Percentiles rank a stretch among this genome's conserved stretches.
Conservation (phyloP, 1,284 basidiomycete genomes). For the Chalciporus sp. region DNA sequence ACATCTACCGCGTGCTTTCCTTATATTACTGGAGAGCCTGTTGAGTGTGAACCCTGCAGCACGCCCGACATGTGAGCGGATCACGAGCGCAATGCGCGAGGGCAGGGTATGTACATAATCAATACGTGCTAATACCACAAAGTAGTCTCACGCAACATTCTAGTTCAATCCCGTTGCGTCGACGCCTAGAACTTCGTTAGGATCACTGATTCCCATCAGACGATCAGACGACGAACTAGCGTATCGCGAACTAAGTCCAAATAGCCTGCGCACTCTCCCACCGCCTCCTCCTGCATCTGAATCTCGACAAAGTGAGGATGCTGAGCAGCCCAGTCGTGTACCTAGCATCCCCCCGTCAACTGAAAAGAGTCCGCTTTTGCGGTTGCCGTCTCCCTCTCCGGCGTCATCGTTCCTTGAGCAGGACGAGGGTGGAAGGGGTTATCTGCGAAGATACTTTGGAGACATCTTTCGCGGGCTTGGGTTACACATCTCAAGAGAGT, state of each 20-base stretch:
- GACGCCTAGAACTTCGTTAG: conserved; percentile 7
- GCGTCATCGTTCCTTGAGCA: conserved; percentile 6
- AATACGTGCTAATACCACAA: neutral
- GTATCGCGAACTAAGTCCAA: conserved; percentile 14
- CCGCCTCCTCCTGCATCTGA: conserved; percentile 14
- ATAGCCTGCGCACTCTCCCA: conserved; percentile 19
- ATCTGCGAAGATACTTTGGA: conserved; percentile 1
- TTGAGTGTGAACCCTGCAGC: conserved; percentile 59
- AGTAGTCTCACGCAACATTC: neutral
- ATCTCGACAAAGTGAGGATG: conserved; percentile 1
- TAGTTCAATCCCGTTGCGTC: conserved; percentile 28
- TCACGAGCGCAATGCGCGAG: conserved; percentile 62
- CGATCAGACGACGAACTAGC: conserved; percentile 13
- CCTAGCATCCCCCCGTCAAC: neutral
- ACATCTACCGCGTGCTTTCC: conserved; percentile 66
- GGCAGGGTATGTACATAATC: conserved; percentile 54
- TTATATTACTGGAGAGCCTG: conserved; percentile 74
- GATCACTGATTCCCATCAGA: conserved; percentile 28
- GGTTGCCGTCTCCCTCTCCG: conserved; percentile 19
- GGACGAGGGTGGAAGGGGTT: neutral
- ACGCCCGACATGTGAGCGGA: conserved; percentile 75
- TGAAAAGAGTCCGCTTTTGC: conserved; percentile 18
- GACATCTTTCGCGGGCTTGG: conserved; percentile 13
- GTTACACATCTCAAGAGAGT: conserved; percentile 14
- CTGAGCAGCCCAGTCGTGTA: neutral